Evolutionary conservation across 1,284 basidiomycete species (phyloP).

Genomic region (Pterula multifida): DNA sequence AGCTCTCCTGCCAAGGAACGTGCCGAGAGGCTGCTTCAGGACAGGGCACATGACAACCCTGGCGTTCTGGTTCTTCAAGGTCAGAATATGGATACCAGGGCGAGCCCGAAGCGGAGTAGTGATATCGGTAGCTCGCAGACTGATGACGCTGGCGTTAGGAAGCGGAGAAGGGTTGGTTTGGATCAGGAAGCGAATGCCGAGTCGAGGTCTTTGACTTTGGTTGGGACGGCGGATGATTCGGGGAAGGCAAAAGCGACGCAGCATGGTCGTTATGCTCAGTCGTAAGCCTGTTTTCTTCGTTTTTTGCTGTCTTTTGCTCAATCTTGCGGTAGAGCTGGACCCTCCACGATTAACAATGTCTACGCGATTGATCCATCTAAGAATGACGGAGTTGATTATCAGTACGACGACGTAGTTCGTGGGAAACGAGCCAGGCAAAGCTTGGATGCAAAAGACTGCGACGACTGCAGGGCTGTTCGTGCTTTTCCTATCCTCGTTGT

Average conservation of each 20-base stretch:
- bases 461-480: constrained; percentile 72
- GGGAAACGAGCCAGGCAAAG: constrained; percentile 49
- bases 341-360: constrained; percentile 40
- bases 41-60: neutral
- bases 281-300: neutral
- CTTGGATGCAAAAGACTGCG: constrained; percentile 74
- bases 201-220: neutral
- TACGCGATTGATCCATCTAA: constrained; percentile 55
- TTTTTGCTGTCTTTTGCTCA: neutral
- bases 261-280: constrained; percentile 28
- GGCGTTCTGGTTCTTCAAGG: neutral
- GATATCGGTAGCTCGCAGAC: neutral
- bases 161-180: constrained; percentile 5
- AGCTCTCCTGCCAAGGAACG: neutral
- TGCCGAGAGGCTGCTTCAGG: neutral
- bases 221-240: neutral
- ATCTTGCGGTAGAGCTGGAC: constrained; percentile 4
- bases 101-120: neutral
- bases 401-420: constrained; percentile 71
- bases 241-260: constrained; percentile 11
- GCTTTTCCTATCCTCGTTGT: neutral
- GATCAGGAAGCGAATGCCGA: constrained; percentile 2
- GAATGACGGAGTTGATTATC: constrained; percentile 56
- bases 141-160: constrained; percentile 8
- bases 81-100: neutral